Evolutionary conservation across 1,284 basidiomycete species (phyloP), one percentile per base, ranked within the genome.

Genomic region (Moniliella sp.): DNA sequence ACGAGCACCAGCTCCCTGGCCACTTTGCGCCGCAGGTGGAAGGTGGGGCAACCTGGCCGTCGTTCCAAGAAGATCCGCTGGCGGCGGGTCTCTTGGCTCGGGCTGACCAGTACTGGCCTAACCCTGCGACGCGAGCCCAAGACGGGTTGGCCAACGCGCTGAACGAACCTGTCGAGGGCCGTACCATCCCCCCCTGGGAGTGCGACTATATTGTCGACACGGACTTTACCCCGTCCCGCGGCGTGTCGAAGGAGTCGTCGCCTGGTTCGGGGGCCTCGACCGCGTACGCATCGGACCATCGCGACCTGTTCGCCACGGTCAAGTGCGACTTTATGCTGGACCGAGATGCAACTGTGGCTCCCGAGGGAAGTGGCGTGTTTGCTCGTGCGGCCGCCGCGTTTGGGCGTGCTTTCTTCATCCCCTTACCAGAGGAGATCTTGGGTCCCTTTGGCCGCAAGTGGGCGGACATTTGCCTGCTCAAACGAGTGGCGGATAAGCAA

Each of bases 1-100:
- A 93, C 49, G 68, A 75, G 36, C 88, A 84, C 10, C 72, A 84
- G 57, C 66, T 97, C 42, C 91, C 91, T 3, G 72, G 76, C 25
- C 78, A 79, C 56, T n/a, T n/a, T n/a, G n/a, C n/a, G n/a, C n/a
- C n/a, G n/a, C n/a, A n/a, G n/a, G n/a, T n/a, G n/a, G n/a, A n/a
- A n/a, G n/a, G n/a, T n/a, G n/a, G n/a, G n/a, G n/a, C n/a, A n/a
- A n/a, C n/a, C n/a, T n/a, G n/a, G n/a, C n/a, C n/a, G n/a, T n/a
- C n/a, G n/a, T n/a, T n/a, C n/a, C n/a, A n/a, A n/a, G n/a, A n/a
- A n/a, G n/a, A n/a, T n/a, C n/a, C n/a, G n/a, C n/a, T n/a, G n/a
- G n/a, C n/a, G n/a, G n/a, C n/a, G n/a, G n/a, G n/a, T n/a, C n/a
- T n/a, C n/a, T n/a, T n/a, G n/a, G n/a, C n/a, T n/a, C n/a, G n/a